Conservation (phyloP, 306 rosid species). For the Fagus crenata region DNA sequence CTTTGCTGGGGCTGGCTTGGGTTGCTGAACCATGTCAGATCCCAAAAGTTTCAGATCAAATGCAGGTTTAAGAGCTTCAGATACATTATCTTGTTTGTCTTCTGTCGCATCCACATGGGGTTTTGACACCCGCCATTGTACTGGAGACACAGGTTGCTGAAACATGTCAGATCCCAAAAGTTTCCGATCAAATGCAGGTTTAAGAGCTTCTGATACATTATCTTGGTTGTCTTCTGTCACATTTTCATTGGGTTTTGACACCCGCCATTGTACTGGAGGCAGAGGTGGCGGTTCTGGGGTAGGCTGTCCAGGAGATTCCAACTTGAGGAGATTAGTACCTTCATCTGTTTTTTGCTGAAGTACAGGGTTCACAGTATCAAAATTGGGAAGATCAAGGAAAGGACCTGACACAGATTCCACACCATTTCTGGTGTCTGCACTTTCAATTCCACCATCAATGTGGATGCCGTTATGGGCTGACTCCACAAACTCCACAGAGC, state of each 20-base stretch:
- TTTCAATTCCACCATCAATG: slow-evolving; percentile 35
- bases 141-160: slow-evolving; percentile 23
- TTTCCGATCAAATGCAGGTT: slow-evolving; percentile 24
- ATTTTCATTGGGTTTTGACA: slow-evolving; percentile 47
- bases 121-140: slow-evolving; percentile 54
- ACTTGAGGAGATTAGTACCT: slow-evolving; percentile 33
- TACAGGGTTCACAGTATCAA: slow-evolving; percentile 54
- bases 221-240: slow-evolving; percentile 44
- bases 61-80: slow-evolving; percentile 32
- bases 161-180: slow-evolving; percentile 40
- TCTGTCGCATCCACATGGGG: slow-evolving; percentile 45
- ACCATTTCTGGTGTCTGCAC: slow-evolving; percentile 31
- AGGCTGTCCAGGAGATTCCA: slow-evolving; percentile 37
- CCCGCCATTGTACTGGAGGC: slow-evolving; percentile 65
- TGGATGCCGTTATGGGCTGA: slow-evolving; percentile 35
- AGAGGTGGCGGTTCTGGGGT: slow-evolving; percentile 66
- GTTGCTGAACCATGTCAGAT: slow-evolving; percentile 39
- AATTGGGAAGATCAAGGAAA: slow-evolving; percentile 74
- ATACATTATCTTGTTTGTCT: slow-evolving; percentile 35
- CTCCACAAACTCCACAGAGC: slow-evolving; percentile 40
- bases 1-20: slow-evolving; percentile 34
- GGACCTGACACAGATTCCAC: slow-evolving; percentile 53
- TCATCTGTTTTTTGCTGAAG: slow-evolving; percentile 36
- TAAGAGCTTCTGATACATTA: slow-evolving; percentile 32
- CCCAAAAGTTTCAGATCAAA: slow-evolving; percentile 34